Evolutionary conservation across 2,329 filamentous ascomycete genomes (phyloP), one percentile per base, ranked within the genome.

Genomic region (Sordariomycetes sp.): DNA sequence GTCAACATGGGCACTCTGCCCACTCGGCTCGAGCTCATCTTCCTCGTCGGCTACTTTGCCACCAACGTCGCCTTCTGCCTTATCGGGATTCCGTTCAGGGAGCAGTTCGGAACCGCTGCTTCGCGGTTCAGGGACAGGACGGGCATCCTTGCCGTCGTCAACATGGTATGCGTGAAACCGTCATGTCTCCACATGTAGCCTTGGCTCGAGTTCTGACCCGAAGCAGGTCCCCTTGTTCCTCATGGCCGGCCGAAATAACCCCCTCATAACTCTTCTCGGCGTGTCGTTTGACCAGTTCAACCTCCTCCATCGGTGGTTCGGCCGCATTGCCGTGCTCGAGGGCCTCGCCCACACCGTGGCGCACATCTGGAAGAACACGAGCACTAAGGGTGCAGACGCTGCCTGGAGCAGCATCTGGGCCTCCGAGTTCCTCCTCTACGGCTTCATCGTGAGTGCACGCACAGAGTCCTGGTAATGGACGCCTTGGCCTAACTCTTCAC

Each of bases 261-360:
- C 90, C 10, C 76, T 96, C 54, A 96, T 97, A 66, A 70, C 76
- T 3, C 70, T 95, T 36, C 78, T 97, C 58, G 82, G 86, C 64
- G 86, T 97, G 68, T 92, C 89, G 69, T 99, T 96, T 72, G 94
- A 97, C 70, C 95, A 91, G 0, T 97, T 95, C 78, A 97, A 97
- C 68, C 83, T 75, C 10, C 64, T 75, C n/a, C 73, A 75, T 60
- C 70, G 89, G 62, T 94, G 89, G 88, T 79, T 89, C 61, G 89
- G 88, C 45, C 81, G 89, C 36, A 82, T 92, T 52, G 80, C 87
- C 54, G 81, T 89, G 34, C 61, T 85, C 2, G 84, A 92, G 67
- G 72, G 78, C 34, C 65, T 90, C 56, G 74, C 85, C 3, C 89
- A 95, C 70, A 86, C 84, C 6, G 65, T 82, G 35, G 57, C 60